Percentiles rank a stretch among this genome's conserved stretches.
Conservation (phyloP, 768 basidiomycete genomes). For the Melanogaster broomeanus region DNA sequence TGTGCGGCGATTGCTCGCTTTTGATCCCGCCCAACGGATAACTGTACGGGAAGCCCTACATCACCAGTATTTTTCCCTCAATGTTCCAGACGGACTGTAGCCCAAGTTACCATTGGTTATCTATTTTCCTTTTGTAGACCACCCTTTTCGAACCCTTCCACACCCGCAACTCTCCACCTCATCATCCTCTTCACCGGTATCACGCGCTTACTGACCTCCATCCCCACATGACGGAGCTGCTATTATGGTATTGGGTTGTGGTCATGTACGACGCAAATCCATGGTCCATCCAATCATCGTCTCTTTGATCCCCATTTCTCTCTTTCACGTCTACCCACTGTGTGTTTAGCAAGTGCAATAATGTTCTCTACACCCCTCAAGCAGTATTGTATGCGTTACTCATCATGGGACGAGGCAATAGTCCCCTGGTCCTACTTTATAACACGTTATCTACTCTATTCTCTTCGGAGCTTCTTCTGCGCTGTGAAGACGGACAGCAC, state of each 20-base stretch:
- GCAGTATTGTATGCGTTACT: conserved; percentile 33
- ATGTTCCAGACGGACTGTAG: conserved; percentile 69
- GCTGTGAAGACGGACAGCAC: conserved; percentile 6
- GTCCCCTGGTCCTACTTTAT: conserved; percentile 19
- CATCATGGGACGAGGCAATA: conserved; percentile 14
- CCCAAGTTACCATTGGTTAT: conserved; percentile 34
- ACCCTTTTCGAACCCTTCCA: conserved; percentile 18
- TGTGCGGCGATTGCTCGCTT: conserved; percentile 82
- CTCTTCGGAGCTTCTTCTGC: conserved; percentile 14
- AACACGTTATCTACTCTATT: conserved; percentile 16
- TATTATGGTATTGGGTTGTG: conserved; percentile 39
- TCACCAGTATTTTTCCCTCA: conserved; percentile 82
- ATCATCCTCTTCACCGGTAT: conserved; percentile 24
- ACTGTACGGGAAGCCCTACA: conserved; percentile 85
- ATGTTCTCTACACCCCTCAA: conserved; percentile 26
- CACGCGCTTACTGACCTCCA: conserved; percentile 20
- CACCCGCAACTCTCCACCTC: conserved; percentile 17
- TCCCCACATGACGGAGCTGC: conserved; percentile 28
- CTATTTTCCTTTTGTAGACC: conserved; percentile 37
- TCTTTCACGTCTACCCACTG: conserved; percentile 19
- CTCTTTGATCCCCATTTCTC: conserved; percentile 28
- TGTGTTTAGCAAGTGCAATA: conserved; percentile 31
- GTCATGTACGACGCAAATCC: conserved; percentile 38
- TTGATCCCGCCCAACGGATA: conserved; percentile 87
- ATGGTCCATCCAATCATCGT: conserved; percentile 29